phyloP scores from a whole-genome alignment of 2,329 filamentous ascomycete species.

The Berkeleyomyces rouxiae region DNA sequence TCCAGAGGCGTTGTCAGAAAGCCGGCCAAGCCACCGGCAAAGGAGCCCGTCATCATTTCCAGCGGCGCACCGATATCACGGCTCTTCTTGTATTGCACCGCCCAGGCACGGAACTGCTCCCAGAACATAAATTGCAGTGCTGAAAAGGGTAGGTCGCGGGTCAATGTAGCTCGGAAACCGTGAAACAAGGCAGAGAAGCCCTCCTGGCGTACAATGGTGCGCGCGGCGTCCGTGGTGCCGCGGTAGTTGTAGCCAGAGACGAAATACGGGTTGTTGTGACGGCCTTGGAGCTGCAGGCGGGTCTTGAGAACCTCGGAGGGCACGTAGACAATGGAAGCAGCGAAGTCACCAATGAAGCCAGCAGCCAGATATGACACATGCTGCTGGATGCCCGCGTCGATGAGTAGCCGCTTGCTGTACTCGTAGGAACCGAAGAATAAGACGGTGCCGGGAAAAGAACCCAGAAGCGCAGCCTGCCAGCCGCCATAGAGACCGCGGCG shows the following conservation, averaged over 20 bases:
- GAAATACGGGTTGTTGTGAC: conserved; percentile 89
- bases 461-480: conserved; percentile 78
- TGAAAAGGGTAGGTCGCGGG: conserved; percentile 87
- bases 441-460: conserved; percentile 84
- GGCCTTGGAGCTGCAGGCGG: conserved; percentile 84
- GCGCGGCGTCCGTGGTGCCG: conserved; percentile 64
- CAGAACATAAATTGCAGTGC: conserved; percentile 97
- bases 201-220: conserved; percentile 70
- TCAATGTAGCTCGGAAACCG: conserved; percentile 92
- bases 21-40: conserved; percentile 80
- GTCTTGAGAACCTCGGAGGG: conserved; percentile 97
- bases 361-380: conserved; percentile 74
- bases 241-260: conserved; percentile 92
- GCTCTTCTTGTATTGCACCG: conserved; percentile 59
- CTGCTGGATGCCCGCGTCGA: conserved; percentile 68
- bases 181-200: conserved; percentile 78
- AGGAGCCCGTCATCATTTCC: conserved; percentile 77
- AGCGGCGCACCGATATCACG: conserved; percentile 71
- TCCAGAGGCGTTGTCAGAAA: conserved; percentile 91
- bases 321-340: conserved; percentile 84
- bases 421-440: conserved; percentile 96
- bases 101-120: conserved; percentile 77
- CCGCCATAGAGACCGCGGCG: conserved; percentile 77
- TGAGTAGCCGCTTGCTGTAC: conserved; percentile 76
- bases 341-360: conserved; percentile 84